A percentile compares a stretch with the other conserved stretches of the same genome.
Conservation (phyloP, 148 eudicot species). For the Camellia japonica region DNA sequence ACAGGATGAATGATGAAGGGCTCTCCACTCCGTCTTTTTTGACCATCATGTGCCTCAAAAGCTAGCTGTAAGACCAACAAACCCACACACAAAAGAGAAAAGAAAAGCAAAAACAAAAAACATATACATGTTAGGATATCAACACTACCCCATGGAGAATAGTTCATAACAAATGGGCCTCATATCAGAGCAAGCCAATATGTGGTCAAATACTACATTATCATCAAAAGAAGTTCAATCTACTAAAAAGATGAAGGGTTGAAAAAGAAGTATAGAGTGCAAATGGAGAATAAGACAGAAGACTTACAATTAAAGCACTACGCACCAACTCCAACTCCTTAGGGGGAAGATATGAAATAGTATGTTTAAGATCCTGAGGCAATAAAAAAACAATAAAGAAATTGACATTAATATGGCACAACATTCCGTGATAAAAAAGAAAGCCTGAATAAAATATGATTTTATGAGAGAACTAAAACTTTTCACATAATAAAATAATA, state of each 20-base stretch:
- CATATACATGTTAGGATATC: background rate
- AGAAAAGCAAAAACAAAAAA: background rate
- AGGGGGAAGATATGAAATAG: constrained; percentile 70
- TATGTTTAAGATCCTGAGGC: constrained; percentile 78
- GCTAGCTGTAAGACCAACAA: constrained; percentile 67
- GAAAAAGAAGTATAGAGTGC: constrained; percentile 3
- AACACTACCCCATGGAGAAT: background rate
- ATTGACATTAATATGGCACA: constrained; percentile 1
- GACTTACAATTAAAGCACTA: constrained; percentile 55
- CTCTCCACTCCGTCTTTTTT: constrained; percentile 96
- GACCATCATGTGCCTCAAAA: constrained; percentile 96
- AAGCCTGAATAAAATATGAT: background rate
- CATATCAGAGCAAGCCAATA: constrained; percentile 5
- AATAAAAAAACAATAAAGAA: constrained; percentile 7
- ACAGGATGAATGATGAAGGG: constrained; percentile 96
- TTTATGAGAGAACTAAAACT: background rate
- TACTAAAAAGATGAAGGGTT: background rate
- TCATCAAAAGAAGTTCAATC: background rate
- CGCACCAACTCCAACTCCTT: constrained; percentile 73
- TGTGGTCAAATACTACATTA: constrained; percentile 2
- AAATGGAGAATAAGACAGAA: background rate
- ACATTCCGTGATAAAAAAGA: background rate
- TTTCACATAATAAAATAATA: constrained; percentile 3
- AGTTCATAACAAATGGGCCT: background rate
- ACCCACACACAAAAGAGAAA: background rate